phyloP scores from a whole-genome alignment of 306 rosid genomes.

The Quercus engelmannii region DNA sequence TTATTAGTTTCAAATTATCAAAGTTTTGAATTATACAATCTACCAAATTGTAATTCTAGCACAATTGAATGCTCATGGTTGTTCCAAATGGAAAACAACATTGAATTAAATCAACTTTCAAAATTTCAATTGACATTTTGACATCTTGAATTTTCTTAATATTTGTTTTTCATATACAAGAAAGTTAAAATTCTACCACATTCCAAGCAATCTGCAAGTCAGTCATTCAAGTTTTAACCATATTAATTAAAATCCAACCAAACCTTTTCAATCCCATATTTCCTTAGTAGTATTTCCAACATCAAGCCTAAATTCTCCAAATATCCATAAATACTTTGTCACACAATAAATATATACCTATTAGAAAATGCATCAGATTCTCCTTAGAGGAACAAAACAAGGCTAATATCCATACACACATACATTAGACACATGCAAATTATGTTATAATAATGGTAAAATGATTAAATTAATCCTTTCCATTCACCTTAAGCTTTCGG shows the following conservation, averaged over 20 bases:
- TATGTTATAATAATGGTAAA: too few species aligned
- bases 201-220: background rate
- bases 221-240: background rate
- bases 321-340: background rate
- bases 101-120: background rate
- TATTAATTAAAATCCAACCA: background rate
- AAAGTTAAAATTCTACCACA: background rate
- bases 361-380: background rate
- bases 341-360: background rate
- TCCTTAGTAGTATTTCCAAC: background rate
- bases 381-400: background rate
- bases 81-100: background rate
- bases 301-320: background rate
- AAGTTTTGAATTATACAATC: background rate
- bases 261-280: background rate
- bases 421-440: background rate
- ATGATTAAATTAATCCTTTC: too few species aligned
- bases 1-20: background rate
- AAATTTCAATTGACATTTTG: background rate
- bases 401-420: background rate
- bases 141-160: background rate
- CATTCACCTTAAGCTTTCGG: too few species aligned
- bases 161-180: background rate
- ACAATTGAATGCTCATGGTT: background rate
- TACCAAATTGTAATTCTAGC: background rate